Percentiles rank a stretch among this genome's conserved stretches.
phyloP scores from a whole-genome alignment of 352 stramenopile species.

The Phytophthora megakarya region DNA sequence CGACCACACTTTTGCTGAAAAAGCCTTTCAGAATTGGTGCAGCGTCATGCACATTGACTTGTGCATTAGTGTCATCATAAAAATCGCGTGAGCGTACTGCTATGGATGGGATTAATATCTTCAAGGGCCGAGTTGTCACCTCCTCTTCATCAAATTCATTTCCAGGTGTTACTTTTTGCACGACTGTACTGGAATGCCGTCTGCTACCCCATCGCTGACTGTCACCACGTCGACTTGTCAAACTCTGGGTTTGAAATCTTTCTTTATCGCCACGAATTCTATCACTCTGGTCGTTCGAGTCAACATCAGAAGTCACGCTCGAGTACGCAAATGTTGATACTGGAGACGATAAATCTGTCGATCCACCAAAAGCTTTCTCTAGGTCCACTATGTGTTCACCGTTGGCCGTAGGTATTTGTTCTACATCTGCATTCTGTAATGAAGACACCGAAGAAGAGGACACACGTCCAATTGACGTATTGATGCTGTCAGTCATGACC shows the following conservation, averaged over 20 bases:
- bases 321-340: constrained; percentile 30
- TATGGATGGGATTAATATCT: constrained; percentile 1
- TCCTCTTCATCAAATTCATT: constrained; percentile 16
- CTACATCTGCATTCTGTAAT: constrained; percentile 3
- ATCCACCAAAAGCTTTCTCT: constrained; percentile 7
- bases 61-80: not conserved
- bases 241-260: not conserved
- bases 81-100: not conserved
- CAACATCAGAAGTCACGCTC: constrained; percentile 45
- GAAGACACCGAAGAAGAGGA: constrained; percentile 12
- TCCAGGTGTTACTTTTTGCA: constrained; percentile 39
- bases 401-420: not conserved
- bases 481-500: constrained; percentile 14
- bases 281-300: constrained; percentile 23
- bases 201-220: constrained; percentile 2
- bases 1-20: constrained; percentile 51
- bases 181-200: not conserved
- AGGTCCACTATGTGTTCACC: constrained; percentile 3
- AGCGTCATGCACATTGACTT: constrained; percentile 27
- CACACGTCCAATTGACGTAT: not conserved
- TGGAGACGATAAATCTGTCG: constrained; percentile 8
- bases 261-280: constrained; percentile 1
- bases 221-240: not conserved
- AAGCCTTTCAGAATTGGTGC: constrained; percentile 66
- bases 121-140: not conserved